phyloP scores from a whole-genome alignment of 345 rosid species.

The Viola odorata region DNA sequence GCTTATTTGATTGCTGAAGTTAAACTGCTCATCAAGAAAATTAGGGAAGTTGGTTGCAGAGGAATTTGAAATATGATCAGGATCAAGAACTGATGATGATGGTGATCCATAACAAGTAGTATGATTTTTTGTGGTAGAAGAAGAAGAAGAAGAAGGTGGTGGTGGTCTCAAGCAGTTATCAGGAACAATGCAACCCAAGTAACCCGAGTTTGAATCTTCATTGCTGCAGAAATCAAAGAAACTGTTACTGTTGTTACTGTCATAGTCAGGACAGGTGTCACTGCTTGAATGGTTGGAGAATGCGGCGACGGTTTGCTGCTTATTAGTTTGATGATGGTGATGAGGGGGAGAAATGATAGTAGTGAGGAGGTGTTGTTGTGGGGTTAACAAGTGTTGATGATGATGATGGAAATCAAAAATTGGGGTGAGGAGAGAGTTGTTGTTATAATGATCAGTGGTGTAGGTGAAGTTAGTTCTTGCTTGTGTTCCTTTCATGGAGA shows the following conservation, averaged over 20 bases:
- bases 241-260: conserved; percentile 16
- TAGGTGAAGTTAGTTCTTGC: conserved; percentile 87
- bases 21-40: conserved; percentile 14
- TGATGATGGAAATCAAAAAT: conserved; percentile 17
- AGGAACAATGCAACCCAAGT: conserved; percentile 91
- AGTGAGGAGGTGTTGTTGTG: conserved; percentile 21
- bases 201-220: conserved; percentile 60
- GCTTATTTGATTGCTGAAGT: conserved; percentile 12
- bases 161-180: conserved; percentile 76
- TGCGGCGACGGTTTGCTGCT: too few species aligned
- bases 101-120: not conserved
- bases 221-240: conserved; percentile 35
- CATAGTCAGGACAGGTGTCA: conserved; percentile 20
- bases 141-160: conserved; percentile 23
- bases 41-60: conserved; percentile 7
- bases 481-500: conserved; percentile 89
- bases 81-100: too few species aligned
- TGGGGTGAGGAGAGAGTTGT: conserved; percentile 44
- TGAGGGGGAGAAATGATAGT: conserved; percentile 4
- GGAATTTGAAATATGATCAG: not conserved
- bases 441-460: conserved; percentile 39
- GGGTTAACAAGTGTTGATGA: conserved; percentile 39
- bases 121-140: conserved; percentile 10
- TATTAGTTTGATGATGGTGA: conserved; percentile 7
- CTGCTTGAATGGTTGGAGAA: conserved; percentile 12